Base-by-base conservation (phyloP, 2,329 filamentous ascomycete genomes). In the Huntiella moniliformis region DNA sequence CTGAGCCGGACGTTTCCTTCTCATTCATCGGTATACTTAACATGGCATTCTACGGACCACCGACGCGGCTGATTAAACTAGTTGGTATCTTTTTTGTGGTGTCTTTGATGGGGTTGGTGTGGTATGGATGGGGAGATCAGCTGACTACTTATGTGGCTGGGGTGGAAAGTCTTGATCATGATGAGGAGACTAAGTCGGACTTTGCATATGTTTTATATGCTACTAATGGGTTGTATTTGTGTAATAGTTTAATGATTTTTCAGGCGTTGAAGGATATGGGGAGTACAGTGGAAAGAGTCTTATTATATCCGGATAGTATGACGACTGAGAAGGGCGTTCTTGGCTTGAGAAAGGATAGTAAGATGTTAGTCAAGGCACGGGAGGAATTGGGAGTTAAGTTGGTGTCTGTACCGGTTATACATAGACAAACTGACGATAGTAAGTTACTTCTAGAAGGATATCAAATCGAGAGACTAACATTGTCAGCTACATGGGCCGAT, bases 401-500 rank as follows among this genome's bases (percentile, higher is more conserved):
- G 1, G 55, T 57, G 0, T 66, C 66, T 0, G 57, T 70, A 3
- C 49, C 58, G 5, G 61, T 67, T 44, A 57, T 58, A 38, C 57
- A 57, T 44, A 55, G 59, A 36, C 17, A 52, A 17, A 55, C 56
- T 18, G 53, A 48, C 38, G 60, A 61, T 50, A 50, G 61, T 63
- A 56, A 52, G 56, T 51, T 34, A 52, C n/a, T 28, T n/a, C 4
- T 37, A 11, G n/a, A 3, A 8, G 13, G 10, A 6, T 5, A 39
- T 39, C 5, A 5, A 38, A n/a, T n/a, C 11, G 13, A n/a, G 13
- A 22, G 5, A 38, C 35, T 38, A 8, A 38, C 35, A 17, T 13
- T 50, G 5, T 50, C 12, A 60, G 64, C 60, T n/a, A 74, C 73
- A 1, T 80, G 75, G 76, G 70, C 74, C 47, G 68, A 72, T 33